These are phyloP conservation scores for Vigna reflexopilosa DNA, from an alignment of 306 rosid genomes.

Conservation along the genomic window DNA sequence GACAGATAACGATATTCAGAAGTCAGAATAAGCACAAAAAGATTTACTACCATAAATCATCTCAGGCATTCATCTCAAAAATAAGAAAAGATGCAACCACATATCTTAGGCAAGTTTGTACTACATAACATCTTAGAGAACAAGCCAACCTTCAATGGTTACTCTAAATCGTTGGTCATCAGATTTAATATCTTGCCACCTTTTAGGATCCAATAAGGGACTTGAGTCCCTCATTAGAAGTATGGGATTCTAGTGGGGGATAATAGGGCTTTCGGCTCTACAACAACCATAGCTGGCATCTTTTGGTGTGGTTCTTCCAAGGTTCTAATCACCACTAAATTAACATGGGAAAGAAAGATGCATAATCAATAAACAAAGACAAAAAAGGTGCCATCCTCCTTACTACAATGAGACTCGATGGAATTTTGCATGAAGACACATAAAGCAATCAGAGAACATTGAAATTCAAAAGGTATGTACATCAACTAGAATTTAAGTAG, in stretches of 20 bases:
- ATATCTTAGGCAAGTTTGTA: slow-evolving; percentile 7
- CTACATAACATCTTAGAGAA: slow-evolving; percentile 10
- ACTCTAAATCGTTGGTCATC: slow-evolving; percentile 2
- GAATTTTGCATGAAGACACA: not conserved
- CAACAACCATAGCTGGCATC: not conserved
- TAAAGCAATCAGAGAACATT: not conserved
- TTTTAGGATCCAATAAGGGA: not conserved
- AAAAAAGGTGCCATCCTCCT: not conserved
- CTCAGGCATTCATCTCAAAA: slow-evolving; percentile 19
- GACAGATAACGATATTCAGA: slow-evolving; percentile 36
- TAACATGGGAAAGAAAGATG: slow-evolving; percentile 28
- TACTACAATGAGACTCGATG: not conserved
- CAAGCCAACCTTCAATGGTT: slow-evolving; percentile 10
- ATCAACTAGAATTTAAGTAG: not conserved
- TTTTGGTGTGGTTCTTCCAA: not conserved
- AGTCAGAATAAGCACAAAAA: slow-evolving; percentile 22
- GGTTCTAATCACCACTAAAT: slow-evolving; percentile 8
- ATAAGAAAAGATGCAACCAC: not conserved
- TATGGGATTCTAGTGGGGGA: not conserved
- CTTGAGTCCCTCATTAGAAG: not conserved
- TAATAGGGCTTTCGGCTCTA: not conserved
- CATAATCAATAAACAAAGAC: slow-evolving; percentile 34
- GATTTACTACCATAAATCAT: slow-evolving; percentile 25
- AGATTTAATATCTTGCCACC: slow-evolving; percentile 15
- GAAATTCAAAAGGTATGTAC: not conserved